Evolutionary conservation across 2,329 filamentous ascomycete genomes (phyloP), one percentile per base, ranked within the genome.

Genomic region (Coniochaeta sp.): DNA sequence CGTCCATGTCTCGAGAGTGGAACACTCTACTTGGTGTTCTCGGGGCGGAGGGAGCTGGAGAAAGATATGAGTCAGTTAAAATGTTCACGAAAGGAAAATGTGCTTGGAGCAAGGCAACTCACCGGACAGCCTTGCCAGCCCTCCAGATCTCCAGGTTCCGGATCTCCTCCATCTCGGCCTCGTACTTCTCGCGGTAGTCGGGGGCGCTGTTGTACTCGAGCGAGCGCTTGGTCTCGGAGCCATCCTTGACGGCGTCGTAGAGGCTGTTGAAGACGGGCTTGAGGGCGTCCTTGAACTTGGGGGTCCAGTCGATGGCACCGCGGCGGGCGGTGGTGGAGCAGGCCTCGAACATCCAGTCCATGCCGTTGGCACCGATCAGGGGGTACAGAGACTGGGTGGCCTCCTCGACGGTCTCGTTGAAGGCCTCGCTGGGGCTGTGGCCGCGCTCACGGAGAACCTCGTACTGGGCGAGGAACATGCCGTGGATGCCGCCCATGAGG

Each of bases 301-400:
- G 86, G 71, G 87, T 92, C 94, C 94, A 99, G 83, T 99, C 94
- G 71, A 99, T 95, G 76, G 94, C 94, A 75, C 94, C 94, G 70
- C 94, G 91, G 69, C 94, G 90, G 68, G 94, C 94, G 54, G 94
- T 99, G 70, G 94, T 99, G 58, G 92, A 97, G 88, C 94, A 99
- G 62, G 94, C 94, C 72, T 92, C 91, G 81, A 95, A 99, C 94
- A 99, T 99, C 91, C 95, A 99, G 82, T 99, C 94, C 94, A 99
- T 97, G 69, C 94, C 94, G 77, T 97, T 88, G 76, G 83, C 84
- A 69, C 92, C 94, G 68, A 99, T 99, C 69, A 99, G 82, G 59
- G 94, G 94, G 83, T 99, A 99, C 68, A 99, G 81, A 61, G 84
- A 90, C 83, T 99, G 94, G 50, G 94, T 99, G 60, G 94, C 94